Conservation (phyloP, 2,329 filamentous ascomycete genomes). For the Fusarium virguliforme region DNA sequence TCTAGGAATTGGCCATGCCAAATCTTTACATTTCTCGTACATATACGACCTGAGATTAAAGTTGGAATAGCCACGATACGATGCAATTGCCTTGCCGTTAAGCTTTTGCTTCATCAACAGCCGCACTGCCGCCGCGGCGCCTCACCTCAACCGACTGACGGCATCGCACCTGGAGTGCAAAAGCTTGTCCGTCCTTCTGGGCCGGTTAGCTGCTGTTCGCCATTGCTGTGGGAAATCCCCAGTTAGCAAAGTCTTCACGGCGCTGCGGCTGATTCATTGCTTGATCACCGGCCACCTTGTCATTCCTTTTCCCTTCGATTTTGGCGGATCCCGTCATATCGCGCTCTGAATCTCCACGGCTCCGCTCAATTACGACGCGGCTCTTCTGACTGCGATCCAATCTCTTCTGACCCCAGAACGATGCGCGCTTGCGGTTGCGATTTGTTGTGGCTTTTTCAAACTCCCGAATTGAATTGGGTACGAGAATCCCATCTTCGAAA, state of each 20-base stretch:
- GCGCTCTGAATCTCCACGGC: slow-evolving; percentile 16
- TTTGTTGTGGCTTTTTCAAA: slow-evolving; percentile 4
- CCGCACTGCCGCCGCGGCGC: slow-evolving; percentile 43
- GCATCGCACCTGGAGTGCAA: slow-evolving; percentile 26
- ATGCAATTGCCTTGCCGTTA: slow-evolving; percentile 4
- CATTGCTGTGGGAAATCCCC: slow-evolving; percentile 33
- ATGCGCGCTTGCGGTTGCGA: slow-evolving; percentile 3
- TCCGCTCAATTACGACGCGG: slow-evolving; percentile 15
- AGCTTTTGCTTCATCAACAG: slow-evolving; percentile 35
- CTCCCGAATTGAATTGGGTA: neutral
- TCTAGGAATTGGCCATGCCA: neutral
- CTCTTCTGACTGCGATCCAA: slow-evolving; percentile 1
- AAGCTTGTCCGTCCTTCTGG: slow-evolving; percentile 33
- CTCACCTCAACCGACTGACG: slow-evolving; percentile 42
- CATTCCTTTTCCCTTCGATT: slow-evolving; percentile 34
- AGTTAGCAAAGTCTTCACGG: slow-evolving; percentile 31
- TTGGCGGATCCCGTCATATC: slow-evolving; percentile 30
- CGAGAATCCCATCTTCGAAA: neutral
- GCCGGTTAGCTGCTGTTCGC: slow-evolving; percentile 31
- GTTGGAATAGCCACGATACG: slow-evolving; percentile 4
- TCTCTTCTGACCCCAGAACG: neutral
- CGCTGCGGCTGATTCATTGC: slow-evolving; percentile 41
- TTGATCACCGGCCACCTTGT: slow-evolving; percentile 30
- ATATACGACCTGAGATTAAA: neutral
- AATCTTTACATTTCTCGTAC: neutral